Evolutionary conservation across 257 asterid genomes (phyloP).

Genomic region (Plantago ovata): DNA sequence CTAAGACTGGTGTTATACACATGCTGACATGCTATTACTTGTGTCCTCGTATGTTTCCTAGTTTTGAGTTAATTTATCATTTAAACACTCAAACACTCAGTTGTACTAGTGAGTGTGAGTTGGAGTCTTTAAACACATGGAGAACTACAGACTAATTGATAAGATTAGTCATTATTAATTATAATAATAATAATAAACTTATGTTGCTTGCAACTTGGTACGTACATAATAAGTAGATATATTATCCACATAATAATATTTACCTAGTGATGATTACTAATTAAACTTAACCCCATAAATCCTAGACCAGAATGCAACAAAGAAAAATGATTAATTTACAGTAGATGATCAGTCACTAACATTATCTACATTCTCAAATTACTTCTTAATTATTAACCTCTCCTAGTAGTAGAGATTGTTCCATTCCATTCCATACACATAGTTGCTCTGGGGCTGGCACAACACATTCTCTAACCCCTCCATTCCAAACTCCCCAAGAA

Average conservation of each 20-base stretch:
- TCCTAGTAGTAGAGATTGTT: slow-evolving; percentile 25
- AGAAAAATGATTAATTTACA: slow-evolving; percentile 1
- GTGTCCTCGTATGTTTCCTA: too few species aligned
- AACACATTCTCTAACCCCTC: slow-evolving; percentile 43
- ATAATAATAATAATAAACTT: too few species aligned
- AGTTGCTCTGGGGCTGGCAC: slow-evolving; percentile 24
- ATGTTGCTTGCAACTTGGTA: too few species aligned
- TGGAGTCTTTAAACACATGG: too few species aligned
- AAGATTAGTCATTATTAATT: too few species aligned
- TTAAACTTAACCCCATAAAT: background rate
- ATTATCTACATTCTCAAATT: slow-evolving; percentile 1
- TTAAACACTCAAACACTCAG: too few species aligned
- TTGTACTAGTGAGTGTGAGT: too few species aligned
- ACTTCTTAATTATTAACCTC: background rate
- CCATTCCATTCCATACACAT: slow-evolving; percentile 28
- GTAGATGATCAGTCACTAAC: background rate
- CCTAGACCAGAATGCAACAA: background rate
- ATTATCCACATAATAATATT: slow-evolving; percentile 1
- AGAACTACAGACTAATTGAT: too few species aligned
- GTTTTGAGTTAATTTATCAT: too few species aligned
- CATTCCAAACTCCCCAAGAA: slow-evolving; percentile 47
- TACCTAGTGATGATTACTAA: background rate
- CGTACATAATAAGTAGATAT: too few species aligned
- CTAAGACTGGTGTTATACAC: too few species aligned
- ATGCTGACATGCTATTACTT: too few species aligned